Evolutionary conservation across 352 stramenopile species (phyloP).

Genomic region (Phytophthora europaea): DNA sequence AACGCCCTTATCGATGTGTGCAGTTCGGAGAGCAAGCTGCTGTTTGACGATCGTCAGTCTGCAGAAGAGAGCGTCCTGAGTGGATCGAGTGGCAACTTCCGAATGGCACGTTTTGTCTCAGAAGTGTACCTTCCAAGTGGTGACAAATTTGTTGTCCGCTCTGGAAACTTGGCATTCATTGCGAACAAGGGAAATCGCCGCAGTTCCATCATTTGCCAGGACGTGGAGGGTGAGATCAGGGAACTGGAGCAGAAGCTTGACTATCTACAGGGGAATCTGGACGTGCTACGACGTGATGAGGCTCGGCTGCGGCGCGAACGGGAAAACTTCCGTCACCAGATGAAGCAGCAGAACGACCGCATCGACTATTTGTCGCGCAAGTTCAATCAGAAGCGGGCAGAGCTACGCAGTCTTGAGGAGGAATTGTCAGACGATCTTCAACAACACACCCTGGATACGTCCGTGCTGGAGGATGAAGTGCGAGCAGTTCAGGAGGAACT

Average conservation of each 20-base stretch:
- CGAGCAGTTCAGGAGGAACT: conserved; percentile 61
- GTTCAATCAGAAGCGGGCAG: conserved; percentile 63
- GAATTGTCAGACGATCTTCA: conserved; percentile 73
- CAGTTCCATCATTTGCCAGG: conserved; percentile 80
- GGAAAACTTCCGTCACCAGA: conserved; percentile 52
- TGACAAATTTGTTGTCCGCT: conserved; percentile 84
- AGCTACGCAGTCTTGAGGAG: conserved; percentile 76
- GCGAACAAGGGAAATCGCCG: conserved; percentile 71
- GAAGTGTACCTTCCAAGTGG: conserved; percentile 79
- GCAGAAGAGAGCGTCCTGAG: conserved; percentile 68
- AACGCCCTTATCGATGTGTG: conserved; percentile 86
- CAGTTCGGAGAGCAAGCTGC: conserved; percentile 78
- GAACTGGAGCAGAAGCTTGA: conserved; percentile 67
- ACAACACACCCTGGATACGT: conserved; percentile 75
- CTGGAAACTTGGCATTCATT: conserved; percentile 85
- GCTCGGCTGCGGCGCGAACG: conserved; percentile 50
- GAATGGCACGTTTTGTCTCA: conserved; percentile 70
- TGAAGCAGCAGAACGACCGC: conserved; percentile 59
- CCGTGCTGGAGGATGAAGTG: conserved; percentile 81
- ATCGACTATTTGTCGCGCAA: conserved; percentile 66
- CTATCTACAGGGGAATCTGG: conserved; percentile 55
- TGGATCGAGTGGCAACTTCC: conserved; percentile 65
- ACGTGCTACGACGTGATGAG: conserved; percentile 68
- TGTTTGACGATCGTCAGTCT: conserved; percentile 69
- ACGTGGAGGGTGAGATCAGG: conserved; percentile 71